phyloP scores from a whole-genome alignment of 176 grass and related monocot species.

The Calamus simplicifolius region DNA sequence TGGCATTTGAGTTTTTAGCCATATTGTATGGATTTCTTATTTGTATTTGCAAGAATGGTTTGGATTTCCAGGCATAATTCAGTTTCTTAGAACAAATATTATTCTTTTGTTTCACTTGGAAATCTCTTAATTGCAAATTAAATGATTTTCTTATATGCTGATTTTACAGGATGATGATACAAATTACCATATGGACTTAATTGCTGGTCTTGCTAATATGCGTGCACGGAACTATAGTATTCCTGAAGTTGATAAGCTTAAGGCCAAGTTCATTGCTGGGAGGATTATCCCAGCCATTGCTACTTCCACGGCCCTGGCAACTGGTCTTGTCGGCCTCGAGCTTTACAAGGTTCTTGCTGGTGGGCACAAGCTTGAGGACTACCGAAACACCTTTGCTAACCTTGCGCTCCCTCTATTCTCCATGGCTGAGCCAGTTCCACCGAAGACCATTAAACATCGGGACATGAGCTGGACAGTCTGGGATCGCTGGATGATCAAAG shows the following conservation, averaged over 20 bases:
- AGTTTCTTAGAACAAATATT: no score
- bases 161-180: constrained; percentile 79
- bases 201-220: constrained; percentile 90
- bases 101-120: no score
- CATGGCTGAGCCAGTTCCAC: constrained; percentile 73
- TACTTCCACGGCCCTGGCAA: constrained; percentile 72
- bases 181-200: constrained; percentile 92
- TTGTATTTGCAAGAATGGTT: no score
- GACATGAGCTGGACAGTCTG: constrained; percentile 77
- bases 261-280: constrained; percentile 89
- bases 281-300: constrained; percentile 91
- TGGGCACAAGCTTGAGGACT: constrained; percentile 62
- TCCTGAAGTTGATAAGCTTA: constrained; percentile 81
- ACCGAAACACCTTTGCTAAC: constrained; percentile 83
- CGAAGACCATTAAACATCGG: constrained; percentile 55
- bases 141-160: neutral
- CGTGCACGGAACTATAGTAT: constrained; percentile 83
- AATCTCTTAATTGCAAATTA: no score
- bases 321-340: constrained; percentile 76
- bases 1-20: no score
- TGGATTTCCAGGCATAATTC: no score
- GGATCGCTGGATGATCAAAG: constrained; percentile 74
- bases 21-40: no score
- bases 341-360: constrained; percentile 71
- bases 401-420: constrained; percentile 84